Base-by-base conservation (phyloP, 768 basidiomycete species). In the Pleurotus tuber-regium region DNA sequence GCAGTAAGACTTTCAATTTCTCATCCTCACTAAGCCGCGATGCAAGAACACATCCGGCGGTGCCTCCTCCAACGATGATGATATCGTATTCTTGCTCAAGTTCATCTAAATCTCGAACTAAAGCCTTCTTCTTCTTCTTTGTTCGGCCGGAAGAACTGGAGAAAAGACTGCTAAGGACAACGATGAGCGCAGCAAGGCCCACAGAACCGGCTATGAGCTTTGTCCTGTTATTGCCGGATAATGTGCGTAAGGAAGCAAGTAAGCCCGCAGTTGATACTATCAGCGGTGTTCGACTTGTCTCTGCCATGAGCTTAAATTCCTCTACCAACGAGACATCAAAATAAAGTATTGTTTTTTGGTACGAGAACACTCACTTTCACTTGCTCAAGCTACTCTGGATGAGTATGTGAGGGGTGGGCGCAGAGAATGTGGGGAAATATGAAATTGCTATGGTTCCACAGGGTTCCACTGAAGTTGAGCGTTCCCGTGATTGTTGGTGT, bases 21-120 rank as follows among this genome's bases (percentile, higher is more conserved):
- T 80, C 77, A 52, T 83, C 71, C 63, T 86, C 84, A 4, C 73
- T 76, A 7, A 86, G 63, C 12, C 84, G 73, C 2, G 82, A 69
- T 10, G 83, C 84, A 7, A 85, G 69, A 7, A 78, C 82, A 59
- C 82, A 84, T 9, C 84, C 84, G 1, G 82, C 74, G 8, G 82
- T 84, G 78, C 81, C 81, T 70, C 82, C 81, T 3, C 81, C 81
- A 35, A 80, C 68, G 49, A 83, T 66, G 44, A 83, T 68, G 42
- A 80, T 68, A 60, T 83, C 79, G 31, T 48, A 48, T 30, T 48
- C 46, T 10, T 19, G 10, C 16, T 35, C 46, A 53, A 70, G 79
- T 47, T 74, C 69, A 35, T 63, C 60, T 16, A 57, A 53, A 12
- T 60, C 57, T 2, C 19, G 18, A 14, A 25, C 31, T 5, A 33